Percentiles rank a stretch among this genome's conserved stretches.
These are phyloP conservation scores for Candida easanensis DNA, from an alignment of 805 yeast species.

Conservation along the genomic window DNA sequence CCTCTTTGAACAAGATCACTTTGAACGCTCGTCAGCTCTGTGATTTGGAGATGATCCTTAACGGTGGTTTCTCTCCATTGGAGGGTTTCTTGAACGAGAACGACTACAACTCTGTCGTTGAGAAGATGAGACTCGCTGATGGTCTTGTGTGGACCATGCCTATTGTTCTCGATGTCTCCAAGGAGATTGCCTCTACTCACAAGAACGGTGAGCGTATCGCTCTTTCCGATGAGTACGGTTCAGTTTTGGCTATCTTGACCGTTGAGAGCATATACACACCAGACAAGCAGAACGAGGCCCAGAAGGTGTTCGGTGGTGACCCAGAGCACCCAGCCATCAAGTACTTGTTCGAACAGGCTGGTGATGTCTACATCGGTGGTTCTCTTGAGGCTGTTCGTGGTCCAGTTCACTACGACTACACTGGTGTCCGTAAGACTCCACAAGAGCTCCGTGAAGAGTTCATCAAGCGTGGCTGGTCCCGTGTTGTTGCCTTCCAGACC, in stretches of 20 bases:
- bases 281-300: slow-evolving; percentile 75
- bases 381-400: slow-evolving; percentile 75
- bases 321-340: slow-evolving; percentile 93
- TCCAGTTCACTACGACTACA: slow-evolving; percentile 89
- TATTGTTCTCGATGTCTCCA: slow-evolving; percentile 77
- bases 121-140: slow-evolving; percentile 63
- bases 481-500: slow-evolving; percentile 95
- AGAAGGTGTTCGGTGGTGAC: slow-evolving; percentile 90
- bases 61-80: slow-evolving; percentile 92
- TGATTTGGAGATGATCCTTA: slow-evolving; percentile 85
- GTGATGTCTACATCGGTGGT: slow-evolving; percentile 89
- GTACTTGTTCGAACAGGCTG: slow-evolving; percentile 69
- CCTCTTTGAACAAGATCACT: slow-evolving; percentile 40
- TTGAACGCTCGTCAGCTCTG: slow-evolving; percentile 88
- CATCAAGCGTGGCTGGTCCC: slow-evolving; percentile 74
- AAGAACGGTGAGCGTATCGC: slow-evolving; percentile 61
- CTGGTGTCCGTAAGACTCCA: slow-evolving; percentile 85
- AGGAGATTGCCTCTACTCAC: slow-evolving; percentile 41
- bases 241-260: slow-evolving; percentile 77
- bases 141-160: slow-evolving; percentile 93
- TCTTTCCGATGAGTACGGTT: slow-evolving; percentile 77
- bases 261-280: slow-evolving; percentile 79
- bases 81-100: slow-evolving; percentile 60
- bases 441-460: slow-evolving; percentile 87
- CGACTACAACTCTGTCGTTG: slow-evolving; percentile 65